A percentile compares a stretch with the other conserved stretches of the same genome.
Evolutionary conservation across 768 basidiomycete species (phyloP).

Genomic region (Crepidotus variabilis): DNA sequence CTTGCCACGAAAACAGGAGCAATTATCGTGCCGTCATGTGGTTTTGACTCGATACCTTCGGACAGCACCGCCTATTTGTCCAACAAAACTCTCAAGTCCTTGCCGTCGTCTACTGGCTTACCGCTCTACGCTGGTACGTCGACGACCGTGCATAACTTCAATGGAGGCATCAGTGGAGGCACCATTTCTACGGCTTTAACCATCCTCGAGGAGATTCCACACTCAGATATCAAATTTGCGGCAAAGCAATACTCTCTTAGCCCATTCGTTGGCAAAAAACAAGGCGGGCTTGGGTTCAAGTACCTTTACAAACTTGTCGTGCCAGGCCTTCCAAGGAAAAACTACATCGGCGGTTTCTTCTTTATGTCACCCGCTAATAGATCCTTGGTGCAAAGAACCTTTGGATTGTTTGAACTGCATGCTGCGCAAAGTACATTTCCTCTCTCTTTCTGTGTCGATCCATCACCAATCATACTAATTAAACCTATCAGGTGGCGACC

Average conservation of each 20-base stretch:
- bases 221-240: slow-evolving; percentile 28
- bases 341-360: slow-evolving; percentile 28
- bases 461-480: background rate
- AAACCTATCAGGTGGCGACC: slow-evolving; percentile 6
- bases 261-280: slow-evolving; percentile 28
- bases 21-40: slow-evolving; percentile 77
- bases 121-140: slow-evolving; percentile 46
- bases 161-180: slow-evolving; percentile 61
- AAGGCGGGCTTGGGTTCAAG: slow-evolving; percentile 18
- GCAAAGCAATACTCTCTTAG: slow-evolving; percentile 33
- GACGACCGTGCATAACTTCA: slow-evolving; percentile 44
- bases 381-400: slow-evolving; percentile 39
- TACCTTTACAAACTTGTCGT: slow-evolving; percentile 35
- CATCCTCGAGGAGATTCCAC: slow-evolving; percentile 34
- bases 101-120: slow-evolving; percentile 12
- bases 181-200: slow-evolving; percentile 44
- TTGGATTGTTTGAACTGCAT: slow-evolving; percentile 34
- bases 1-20: slow-evolving; percentile 65
- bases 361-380: slow-evolving; percentile 34
- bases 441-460: background rate
- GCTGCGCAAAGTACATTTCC: slow-evolving; percentile 12
- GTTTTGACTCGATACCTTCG: slow-evolving; percentile 74
- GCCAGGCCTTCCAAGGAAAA: slow-evolving; percentile 17
- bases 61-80: slow-evolving; percentile 69
- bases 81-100: slow-evolving; percentile 60